Evolutionary conservation across 768 basidiomycete genomes (phyloP).

Genomic region (Termitomyces sp.): DNA sequence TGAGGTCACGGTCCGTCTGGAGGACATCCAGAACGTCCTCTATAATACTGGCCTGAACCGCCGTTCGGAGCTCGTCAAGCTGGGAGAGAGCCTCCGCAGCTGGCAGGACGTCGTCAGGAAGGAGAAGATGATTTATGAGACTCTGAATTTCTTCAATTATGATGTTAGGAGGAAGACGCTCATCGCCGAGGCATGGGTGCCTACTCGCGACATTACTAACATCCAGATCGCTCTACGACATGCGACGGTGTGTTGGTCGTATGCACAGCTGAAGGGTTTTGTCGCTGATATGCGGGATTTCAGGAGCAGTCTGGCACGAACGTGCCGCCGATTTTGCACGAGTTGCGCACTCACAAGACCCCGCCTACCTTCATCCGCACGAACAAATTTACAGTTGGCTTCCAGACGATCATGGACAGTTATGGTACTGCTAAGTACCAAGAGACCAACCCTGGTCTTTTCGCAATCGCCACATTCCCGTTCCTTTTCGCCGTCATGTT

Average conservation of each 20-base stretch:
- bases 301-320: conserved; percentile 89
- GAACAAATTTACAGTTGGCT: conserved; percentile 94
- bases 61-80: conserved; percentile 72
- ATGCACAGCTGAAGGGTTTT: not conserved
- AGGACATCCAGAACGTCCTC: conserved; percentile 85
- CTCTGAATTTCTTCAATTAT: conserved; percentile 92
- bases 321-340: conserved; percentile 88
- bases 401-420: conserved; percentile 97
- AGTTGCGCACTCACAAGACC: conserved; percentile 82
- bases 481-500: conserved; percentile 99
- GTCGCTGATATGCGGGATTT: conserved; percentile 17
- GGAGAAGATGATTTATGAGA: conserved; percentile 96
- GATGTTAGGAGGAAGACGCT: conserved; percentile 92
- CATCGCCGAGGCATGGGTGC: conserved; percentile 97
- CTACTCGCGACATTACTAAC: conserved; percentile 80
- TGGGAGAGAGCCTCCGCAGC: conserved; percentile 79
- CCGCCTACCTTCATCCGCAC: conserved; percentile 95
- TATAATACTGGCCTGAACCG: conserved; percentile 86
- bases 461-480: conserved; percentile 90
- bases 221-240: conserved; percentile 86
- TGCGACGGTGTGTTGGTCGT: conserved; percentile 60
- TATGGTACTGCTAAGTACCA: conserved; percentile 95
- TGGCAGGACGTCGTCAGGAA: conserved; percentile 95
- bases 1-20: conserved; percentile 83
- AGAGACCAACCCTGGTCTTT: conserved; percentile 95